Evolutionary conservation across 495 filamentous ascomycete species (phyloP), one percentile per base, ranked within the genome.

Genomic region (Aspergillus campestris): DNA sequence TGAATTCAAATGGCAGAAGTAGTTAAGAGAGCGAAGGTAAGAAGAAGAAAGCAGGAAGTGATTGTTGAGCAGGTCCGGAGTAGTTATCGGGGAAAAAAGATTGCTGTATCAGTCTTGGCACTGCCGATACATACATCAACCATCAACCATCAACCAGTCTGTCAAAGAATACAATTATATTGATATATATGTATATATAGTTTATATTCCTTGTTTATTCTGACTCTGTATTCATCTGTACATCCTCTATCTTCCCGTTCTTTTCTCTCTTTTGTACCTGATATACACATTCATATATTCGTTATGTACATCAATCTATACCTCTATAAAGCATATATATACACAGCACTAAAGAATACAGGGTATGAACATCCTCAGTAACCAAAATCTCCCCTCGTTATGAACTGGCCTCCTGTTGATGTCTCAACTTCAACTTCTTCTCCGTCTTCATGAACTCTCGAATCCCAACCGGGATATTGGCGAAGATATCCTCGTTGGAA

Each of bases 381-480:
- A 27, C 11, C 40, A 38, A 38, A 31, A 38, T n/a, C 39, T 15
- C n/a, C 4, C 30, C 10, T 7, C 18, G 14, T 13, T 62, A 67
- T 9, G 46, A 32, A 13, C 38, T 30, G 24, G 48, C 50, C 40
- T 69, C 60, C 42, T 67, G 38, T 31, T 61, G 57, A 57, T 87
- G 83, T 64, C 78, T 87, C 65, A 84, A 74, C 62, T 88, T 89
- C 48, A 98, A 65, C 63, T 68, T 83, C 77, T 96, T 98, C 72
- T 98, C 92, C 39, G 82, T 89, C 71, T 83, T 86, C 91, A 98
- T 97, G 64, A 98, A 98, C 61, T 94, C 92, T 45, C 85, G 75
- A 49, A 98, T 95, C 6, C 92, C 94, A 14, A 98, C 86, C 0
- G 94, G 91, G 34, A 98, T 80, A 51, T 79, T 81, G 44, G 78